These are phyloP conservation scores for Nitzschia sp. DNA, from an alignment of 108 stramenopile genomes.

Conservation along the genomic window DNA sequence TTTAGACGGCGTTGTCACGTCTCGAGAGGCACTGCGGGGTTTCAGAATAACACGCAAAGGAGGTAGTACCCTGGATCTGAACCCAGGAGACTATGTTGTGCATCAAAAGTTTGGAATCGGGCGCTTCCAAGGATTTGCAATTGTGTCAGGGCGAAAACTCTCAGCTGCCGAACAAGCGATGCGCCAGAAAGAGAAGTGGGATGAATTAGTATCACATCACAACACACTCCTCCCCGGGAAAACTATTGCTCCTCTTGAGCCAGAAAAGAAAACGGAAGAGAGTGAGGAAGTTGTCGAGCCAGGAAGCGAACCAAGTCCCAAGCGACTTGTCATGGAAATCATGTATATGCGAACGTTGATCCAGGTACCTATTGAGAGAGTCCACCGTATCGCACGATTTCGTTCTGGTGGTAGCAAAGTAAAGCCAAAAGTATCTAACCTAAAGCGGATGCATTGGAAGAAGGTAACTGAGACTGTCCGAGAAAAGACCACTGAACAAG, in stretches of 20 bases:
- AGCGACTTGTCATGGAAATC: conserved; percentile 71
- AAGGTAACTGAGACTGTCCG: conserved; percentile 77
- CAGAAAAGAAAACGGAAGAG: conserved; percentile 58
- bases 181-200: conserved; percentile 47
- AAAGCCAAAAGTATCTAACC: conserved; percentile 66
- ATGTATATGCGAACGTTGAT: conserved; percentile 69
- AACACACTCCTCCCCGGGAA: background rate
- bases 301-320: conserved; percentile 72
- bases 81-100: conserved; percentile 84
- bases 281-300: conserved; percentile 64
- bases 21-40: conserved; percentile 59
- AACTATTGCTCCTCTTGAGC: background rate
- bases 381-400: conserved; percentile 77
- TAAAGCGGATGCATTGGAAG: conserved; percentile 75
- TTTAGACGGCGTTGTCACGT: conserved; percentile 54
- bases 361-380: conserved; percentile 83
- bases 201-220: conserved; percentile 36
- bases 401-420: conserved; percentile 71
- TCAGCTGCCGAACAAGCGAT: conserved; percentile 54
- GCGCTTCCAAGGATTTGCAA: conserved; percentile 66
- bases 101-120: conserved; percentile 86
- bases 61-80: conserved; percentile 78
- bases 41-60: conserved; percentile 75
- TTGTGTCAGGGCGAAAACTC: conserved; percentile 61
- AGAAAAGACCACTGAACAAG: conserved; percentile 67